These are phyloP conservation scores for Aspergillus eucalypticola DNA, from an alignment of 2,329 filamentous ascomycete genomes.

Conservation along the genomic window DNA sequence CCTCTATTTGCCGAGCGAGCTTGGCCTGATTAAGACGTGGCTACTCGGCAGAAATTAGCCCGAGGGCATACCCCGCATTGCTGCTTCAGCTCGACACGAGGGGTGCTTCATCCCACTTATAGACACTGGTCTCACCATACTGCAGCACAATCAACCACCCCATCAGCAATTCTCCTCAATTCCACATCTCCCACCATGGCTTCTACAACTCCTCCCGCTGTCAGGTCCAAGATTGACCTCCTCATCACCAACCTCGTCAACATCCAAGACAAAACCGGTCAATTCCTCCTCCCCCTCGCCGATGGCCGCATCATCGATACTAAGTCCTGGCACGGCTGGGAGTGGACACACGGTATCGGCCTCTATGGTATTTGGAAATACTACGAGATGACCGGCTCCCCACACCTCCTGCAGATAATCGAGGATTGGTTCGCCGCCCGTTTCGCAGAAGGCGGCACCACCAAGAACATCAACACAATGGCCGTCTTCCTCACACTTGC, in stretches of 20 bases:
- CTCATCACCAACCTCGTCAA: conserved; percentile 74
- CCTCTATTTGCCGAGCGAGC: background rate
- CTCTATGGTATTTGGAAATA: conserved; percentile 83
- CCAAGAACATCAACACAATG: conserved; percentile 87
- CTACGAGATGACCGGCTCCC: conserved; percentile 68
- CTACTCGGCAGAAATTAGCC: background rate
- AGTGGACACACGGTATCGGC: conserved; percentile 79
- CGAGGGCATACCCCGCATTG: background rate
- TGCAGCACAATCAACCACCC: conserved; percentile 13
- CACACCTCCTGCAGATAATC: conserved; percentile 64
- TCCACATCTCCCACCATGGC: background rate
- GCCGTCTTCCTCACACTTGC: conserved; percentile 74
- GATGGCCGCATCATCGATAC: conserved; percentile 79
- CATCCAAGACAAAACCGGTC: conserved; percentile 72
- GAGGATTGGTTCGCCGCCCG: conserved; percentile 71
- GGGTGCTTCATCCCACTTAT: background rate
- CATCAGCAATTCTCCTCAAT: conserved; percentile 1
- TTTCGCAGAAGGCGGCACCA: conserved; percentile 69
- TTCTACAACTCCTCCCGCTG: conserved; percentile 32
- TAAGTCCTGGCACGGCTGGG: conserved; percentile 75
- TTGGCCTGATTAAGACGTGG: background rate
- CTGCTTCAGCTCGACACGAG: background rate
- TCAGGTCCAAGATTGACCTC: conserved; percentile 60
- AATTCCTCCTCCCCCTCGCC: conserved; percentile 69
- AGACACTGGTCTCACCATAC: background rate